phyloP scores from a whole-genome alignment of 2,329 filamentous ascomycete genomes.

The Exophiala calicioides region DNA sequence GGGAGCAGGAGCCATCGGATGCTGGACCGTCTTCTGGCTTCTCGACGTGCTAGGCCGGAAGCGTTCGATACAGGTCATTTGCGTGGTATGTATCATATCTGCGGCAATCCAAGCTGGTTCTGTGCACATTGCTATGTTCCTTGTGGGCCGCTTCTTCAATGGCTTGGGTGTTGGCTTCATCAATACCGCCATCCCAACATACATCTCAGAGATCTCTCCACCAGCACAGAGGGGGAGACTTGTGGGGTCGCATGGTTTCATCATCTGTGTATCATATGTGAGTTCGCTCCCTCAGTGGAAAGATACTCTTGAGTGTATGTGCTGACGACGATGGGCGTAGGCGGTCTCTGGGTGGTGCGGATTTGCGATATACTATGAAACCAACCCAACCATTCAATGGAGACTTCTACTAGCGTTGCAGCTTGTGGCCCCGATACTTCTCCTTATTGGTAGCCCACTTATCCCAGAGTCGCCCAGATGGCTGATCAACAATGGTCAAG shows the following conservation, averaged over 20 bases:
- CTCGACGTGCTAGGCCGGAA: conserved; percentile 5
- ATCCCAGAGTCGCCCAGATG: conserved; percentile 13
- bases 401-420: conserved; percentile 12
- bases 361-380: conserved; percentile 8
- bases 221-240: conserved; percentile 38
- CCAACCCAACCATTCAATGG: conserved; percentile 9
- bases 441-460: conserved; percentile 10
- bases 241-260: conserved; percentile 1
- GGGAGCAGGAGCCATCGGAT: conserved; percentile 5
- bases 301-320: not conserved
- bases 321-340: too few species aligned
- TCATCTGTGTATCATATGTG: not conserved
- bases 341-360: conserved; percentile 4
- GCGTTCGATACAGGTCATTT: not conserved
- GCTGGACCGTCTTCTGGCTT: not conserved
- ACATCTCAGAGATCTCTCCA: conserved; percentile 7
- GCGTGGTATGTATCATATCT: conserved; percentile 1
- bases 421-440: conserved; percentile 11
- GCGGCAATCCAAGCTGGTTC: conserved; percentile 13
- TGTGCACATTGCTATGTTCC: conserved; percentile 17
- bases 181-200: conserved; percentile 3
- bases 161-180: conserved; percentile 11
- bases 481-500: conserved; percentile 7
- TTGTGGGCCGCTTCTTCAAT: conserved; percentile 14
- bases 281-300: not conserved